phyloP scores from a whole-genome alignment of 1,284 basidiomycete genomes.

The Volvariella volvacea region DNA sequence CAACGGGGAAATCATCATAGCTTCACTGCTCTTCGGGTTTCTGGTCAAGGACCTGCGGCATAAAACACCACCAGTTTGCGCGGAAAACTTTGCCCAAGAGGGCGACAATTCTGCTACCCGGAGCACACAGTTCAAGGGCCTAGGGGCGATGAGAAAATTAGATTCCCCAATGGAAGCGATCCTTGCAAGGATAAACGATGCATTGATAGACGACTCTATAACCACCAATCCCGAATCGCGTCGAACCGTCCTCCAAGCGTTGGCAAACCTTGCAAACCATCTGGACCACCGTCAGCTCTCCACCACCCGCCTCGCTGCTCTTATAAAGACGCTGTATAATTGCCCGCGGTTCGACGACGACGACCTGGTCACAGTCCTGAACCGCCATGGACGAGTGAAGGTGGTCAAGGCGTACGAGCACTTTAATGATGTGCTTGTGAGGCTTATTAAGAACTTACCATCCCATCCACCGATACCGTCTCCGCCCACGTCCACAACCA shows the following conservation, averaged over 20 bases:
- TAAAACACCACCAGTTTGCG: neutral
- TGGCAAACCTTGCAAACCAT: slow-evolving; percentile 49
- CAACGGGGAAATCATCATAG: slow-evolving; percentile 71
- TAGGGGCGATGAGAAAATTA: no score
- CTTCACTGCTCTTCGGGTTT: slow-evolving; percentile 58
- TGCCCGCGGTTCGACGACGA: slow-evolving; percentile 38
- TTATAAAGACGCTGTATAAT: slow-evolving; percentile 43
- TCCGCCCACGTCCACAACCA: slow-evolving; percentile 7
- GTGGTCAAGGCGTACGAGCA: slow-evolving; percentile 46
- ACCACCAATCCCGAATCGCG: slow-evolving; percentile 12
- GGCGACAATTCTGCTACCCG: no score
- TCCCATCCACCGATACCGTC: slow-evolving; percentile 15
- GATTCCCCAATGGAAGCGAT: no score
- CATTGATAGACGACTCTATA: no score
- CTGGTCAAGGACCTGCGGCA: slow-evolving; percentile 58
- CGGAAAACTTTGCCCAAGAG: no score
- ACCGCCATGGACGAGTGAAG: slow-evolving; percentile 17
- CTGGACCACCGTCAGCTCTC: slow-evolving; percentile 45
- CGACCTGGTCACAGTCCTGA: slow-evolving; percentile 34
- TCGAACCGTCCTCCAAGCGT: slow-evolving; percentile 42
- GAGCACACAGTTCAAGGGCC: no score
- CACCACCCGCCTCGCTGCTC: slow-evolving; percentile 30
- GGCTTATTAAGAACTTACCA: slow-evolving; percentile 33
- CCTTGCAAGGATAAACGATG: no score
- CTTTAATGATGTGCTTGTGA: slow-evolving; percentile 48